These are phyloP conservation scores for Botrytis sinoallii DNA, from an alignment of 2,329 filamentous ascomycete species.

Conservation along the genomic window DNA sequence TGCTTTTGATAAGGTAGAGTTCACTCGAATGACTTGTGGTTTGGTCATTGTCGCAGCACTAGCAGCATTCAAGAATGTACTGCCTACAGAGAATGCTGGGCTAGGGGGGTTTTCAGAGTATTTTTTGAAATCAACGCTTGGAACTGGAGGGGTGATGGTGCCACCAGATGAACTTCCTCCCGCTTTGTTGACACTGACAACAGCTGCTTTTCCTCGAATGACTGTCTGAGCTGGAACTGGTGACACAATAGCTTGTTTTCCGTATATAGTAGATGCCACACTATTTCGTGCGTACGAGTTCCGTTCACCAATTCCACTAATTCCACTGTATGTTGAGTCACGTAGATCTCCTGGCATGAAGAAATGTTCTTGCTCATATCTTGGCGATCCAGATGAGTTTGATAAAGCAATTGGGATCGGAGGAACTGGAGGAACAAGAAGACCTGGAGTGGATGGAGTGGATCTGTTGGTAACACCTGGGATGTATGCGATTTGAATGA, in stretches of 20 bases:
- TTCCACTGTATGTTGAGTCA: conserved; percentile 84
- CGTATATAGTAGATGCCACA: conserved; percentile 91
- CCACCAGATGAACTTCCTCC: conserved; percentile 50
- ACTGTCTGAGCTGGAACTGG: conserved; percentile 78
- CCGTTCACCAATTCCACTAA: conserved; percentile 49
- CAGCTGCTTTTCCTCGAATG: conserved; percentile 81
- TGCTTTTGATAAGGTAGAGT: conserved; percentile 24
- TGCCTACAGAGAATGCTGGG: conserved; percentile 62
- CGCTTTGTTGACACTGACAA: conserved; percentile 82
- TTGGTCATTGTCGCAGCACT: conserved; percentile 55
- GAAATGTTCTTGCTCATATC: conserved; percentile 79
- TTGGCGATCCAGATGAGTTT: conserved; percentile 52
- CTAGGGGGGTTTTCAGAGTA: conserved; percentile 54
- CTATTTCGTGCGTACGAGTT: conserved; percentile 66
- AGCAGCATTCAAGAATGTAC: conserved; percentile 65
- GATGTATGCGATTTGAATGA: conserved; percentile 99
- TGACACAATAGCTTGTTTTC: conserved; percentile 82
- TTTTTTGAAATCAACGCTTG: conserved; percentile 64
- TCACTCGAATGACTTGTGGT: conserved; percentile 59
- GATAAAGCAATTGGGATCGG: conserved; percentile 74
- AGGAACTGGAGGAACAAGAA: conserved; percentile 87
- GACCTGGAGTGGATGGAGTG: conserved; percentile 73
- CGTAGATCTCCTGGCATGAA: conserved; percentile 88
- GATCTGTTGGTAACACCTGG: conserved; percentile 94
- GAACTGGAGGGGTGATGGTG: conserved; percentile 66